Base-by-base conservation (phyloP, 2,329 filamentous ascomycete genomes). In the Aspergillus neotritici region DNA sequence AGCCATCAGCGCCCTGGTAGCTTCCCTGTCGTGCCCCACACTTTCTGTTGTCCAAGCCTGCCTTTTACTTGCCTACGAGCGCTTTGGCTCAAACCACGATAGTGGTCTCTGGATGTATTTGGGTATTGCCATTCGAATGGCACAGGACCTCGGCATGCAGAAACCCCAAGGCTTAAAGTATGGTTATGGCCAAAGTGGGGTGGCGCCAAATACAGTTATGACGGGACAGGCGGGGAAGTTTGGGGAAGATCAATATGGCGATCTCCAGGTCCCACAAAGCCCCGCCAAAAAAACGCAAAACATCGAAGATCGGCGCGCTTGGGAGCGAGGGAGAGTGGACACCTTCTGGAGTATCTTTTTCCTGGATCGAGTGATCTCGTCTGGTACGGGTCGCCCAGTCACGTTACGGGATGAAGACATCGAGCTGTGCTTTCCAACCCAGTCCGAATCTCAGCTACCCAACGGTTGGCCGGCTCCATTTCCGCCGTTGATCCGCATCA, bases 81-180 rank as follows among this genome's bases (percentile, higher is more conserved):
- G 90, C 34, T 94, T 95, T 54, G 89, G 88, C 1, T 86, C 86
- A 9, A 87, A 87, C 52, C 86, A 90, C 55, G 89, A 94, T 58
- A 94, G 87, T 61, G 87, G 87, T 0, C 66, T 95, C 5, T 95
- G 89, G 88, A 94, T 94, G 87, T 94, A 94, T 59, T 73, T 94
- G 1, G 89, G 88, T 0, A 83, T 91, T 40, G 84, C 88, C 0
- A 94, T 94, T 47, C 82, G 88, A 4, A 86, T 89, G 80, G 84
- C 84, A 0, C 79, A 87, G 47, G 84, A 89, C 57, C 67, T 94
- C 8, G 88, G 89, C 0, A 73, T 94, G 51, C 86, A 91, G 53
- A 94, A 89, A 51, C 74, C 86, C 12, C 83, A 90, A 50, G 88
- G 87, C 0, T 75, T 94, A 32, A 75, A 70, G 46, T 75, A 77